Base-by-base conservation (phyloP, 257 asterid species). In the Lycium barbarum region DNA sequence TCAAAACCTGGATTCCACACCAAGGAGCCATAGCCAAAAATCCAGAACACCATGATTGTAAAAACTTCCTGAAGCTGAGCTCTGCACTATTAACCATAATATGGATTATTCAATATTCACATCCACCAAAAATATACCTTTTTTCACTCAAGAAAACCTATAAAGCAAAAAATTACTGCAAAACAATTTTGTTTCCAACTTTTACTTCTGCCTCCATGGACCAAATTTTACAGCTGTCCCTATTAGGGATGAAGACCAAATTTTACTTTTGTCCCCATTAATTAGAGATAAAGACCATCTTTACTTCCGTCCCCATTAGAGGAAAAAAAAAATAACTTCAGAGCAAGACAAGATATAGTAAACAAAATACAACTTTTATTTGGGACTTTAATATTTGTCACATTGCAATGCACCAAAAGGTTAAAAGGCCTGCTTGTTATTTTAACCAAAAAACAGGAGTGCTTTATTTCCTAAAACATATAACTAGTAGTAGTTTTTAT, bases 1-100 rank as follows among this genome's bases (percentile, higher is more conserved):
- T 92, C 93, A 68, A 95, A 95, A 33, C 98, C 99, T 7, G 99
- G 98, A 90, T 95, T 95, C 99, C 99, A 95, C 62, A 94, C 97
- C 93, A 95, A 87, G 14, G 99, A 95, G 33, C 98, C 99, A 87
- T 93, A 95, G 9, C 98, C 98, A 11, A 95, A 95, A 54, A 95
- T 87, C 98, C 98, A 95, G 89, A 95, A 89, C 49, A 92, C 98
- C 98, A 95, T 95, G 84, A 86, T 88, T 84, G 78, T 10, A 6
- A 49, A 38, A 51, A 33, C 57, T 83, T 68, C 80, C 12, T 68
- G 4, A 53, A 17, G 49, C 65, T 15, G 18, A 49, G 8, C 51
- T 3, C 85, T 66, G 67, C 80, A 76, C 0, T 7, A 76, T 51
- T 14, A 76, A 26, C 54, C 45, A 26, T 51, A 22, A 76, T 15